A percentile compares a stretch with the other conserved stretches of the same genome.
These are phyloP conservation scores for Marasmius oreades DNA, from an alignment of 1,284 basidiomycete species.

Conservation along the genomic window DNA sequence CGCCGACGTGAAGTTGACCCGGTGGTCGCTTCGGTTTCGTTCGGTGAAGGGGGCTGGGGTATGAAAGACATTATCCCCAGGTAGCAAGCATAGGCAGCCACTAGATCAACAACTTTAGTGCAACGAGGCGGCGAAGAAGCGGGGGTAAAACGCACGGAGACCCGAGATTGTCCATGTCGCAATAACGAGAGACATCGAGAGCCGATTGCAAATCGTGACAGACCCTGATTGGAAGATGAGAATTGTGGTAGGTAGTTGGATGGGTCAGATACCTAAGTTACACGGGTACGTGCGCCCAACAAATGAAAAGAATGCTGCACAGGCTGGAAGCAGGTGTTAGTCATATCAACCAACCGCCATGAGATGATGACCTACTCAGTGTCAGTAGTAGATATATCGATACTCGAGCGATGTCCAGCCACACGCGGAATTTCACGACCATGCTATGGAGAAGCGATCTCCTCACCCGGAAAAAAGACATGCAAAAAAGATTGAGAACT, in stretches of 20 bases:
- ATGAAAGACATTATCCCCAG: neutral
- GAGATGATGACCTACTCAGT: constrained; percentile 27
- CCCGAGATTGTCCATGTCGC: constrained; percentile 37
- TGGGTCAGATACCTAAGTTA: constrained; percentile 32
- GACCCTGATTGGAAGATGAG: constrained; percentile 25
- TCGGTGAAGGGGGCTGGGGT: neutral
- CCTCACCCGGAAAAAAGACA: neutral
- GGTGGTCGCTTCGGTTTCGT: too few species aligned
- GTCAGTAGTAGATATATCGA: constrained; percentile 35
- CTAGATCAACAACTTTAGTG: neutral
- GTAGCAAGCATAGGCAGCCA: neutral
- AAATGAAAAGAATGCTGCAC: constrained; percentile 30
- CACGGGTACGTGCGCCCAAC: constrained; percentile 36
- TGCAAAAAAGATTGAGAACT: constrained; percentile 12
- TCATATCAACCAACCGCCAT: neutral
- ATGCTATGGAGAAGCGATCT: constrained; percentile 30
- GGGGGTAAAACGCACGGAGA: constrained; percentile 25
- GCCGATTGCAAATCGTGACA: constrained; percentile 28
- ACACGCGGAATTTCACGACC: constrained; percentile 40
- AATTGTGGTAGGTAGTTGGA: neutral
- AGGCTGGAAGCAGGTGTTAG: constrained; percentile 22
- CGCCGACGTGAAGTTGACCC: too few species aligned
- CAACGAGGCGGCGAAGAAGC: neutral
- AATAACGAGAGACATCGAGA: constrained; percentile 30
- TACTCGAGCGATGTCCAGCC: constrained; percentile 40